Percentiles rank a stretch among this genome's conserved stretches.
These are phyloP conservation scores for Diaporthe nobilis DNA, from an alignment of 2,329 filamentous ascomycete genomes.

Conservation along the genomic window DNA sequence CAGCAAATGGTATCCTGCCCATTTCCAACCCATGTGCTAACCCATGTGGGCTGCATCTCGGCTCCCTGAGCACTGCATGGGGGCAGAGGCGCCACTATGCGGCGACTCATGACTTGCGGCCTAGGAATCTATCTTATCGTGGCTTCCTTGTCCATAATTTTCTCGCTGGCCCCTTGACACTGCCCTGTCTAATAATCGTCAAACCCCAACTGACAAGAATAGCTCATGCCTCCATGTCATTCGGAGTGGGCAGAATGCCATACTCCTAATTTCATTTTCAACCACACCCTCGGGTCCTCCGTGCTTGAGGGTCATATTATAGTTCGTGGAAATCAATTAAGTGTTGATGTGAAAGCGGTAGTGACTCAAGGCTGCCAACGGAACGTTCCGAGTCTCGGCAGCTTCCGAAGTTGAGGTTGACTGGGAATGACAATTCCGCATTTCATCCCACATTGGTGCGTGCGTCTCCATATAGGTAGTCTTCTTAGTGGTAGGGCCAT, in stretches of 20 bases:
- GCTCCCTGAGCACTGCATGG: slow-evolving; percentile 20
- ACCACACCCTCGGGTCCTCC: slow-evolving; percentile 1
- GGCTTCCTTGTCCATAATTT: slow-evolving; percentile 20
- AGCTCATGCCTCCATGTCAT: background rate
- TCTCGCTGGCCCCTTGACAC: background rate
- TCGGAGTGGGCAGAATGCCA: background rate
- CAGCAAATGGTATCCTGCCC: slow-evolving; percentile 14
- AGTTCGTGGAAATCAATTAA: background rate
- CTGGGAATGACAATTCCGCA: background rate
- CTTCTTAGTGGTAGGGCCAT: too few species aligned
- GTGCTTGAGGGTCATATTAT: background rate
- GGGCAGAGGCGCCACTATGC: background rate
- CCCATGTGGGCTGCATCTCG: slow-evolving; percentile 21
- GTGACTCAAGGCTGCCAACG: background rate
- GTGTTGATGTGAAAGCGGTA: background rate
- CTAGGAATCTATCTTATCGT: background rate
- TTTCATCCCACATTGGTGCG: too few species aligned
- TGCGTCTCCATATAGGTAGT: background rate
- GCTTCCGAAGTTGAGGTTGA: background rate
- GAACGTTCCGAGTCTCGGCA: background rate
- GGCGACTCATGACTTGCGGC: slow-evolving; percentile 13
- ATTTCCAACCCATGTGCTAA: slow-evolving; percentile 32
- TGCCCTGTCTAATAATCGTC: background rate
- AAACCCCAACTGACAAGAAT: background rate
- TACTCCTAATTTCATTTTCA: background rate